Base-by-base conservation (phyloP, 371 early-diverging fungal genomes). In the Funneliformis caledonium region DNA sequence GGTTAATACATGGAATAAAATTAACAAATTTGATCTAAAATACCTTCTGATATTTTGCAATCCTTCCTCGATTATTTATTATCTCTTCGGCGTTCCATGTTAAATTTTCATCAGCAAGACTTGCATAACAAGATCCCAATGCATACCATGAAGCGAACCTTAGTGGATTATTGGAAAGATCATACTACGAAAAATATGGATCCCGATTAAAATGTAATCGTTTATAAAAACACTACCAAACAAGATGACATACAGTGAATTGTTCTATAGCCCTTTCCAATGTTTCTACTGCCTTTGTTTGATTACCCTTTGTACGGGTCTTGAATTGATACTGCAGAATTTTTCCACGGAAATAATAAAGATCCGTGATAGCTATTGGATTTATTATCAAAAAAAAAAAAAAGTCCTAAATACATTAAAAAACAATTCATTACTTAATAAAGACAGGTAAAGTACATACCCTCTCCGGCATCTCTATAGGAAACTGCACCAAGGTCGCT, bases 11-110 rank as follows among this genome's bases (percentile, higher is more conserved):
- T 26, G 26, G 10, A n/a, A 83, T 0, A 85, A 76, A 56, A 84
- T 82, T 22, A 26, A 26, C 0, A 26, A 26, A 26, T 82, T 82
- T 19, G 74, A 78, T 47, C 80, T 82, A 4, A 84, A 83, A 80
- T 12, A 90, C 91, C 84, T 81, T 87, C 83, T 94, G 95, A 77
- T 88, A 89, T 50, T 86, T 87, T 1, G 87, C 85, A 22, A 94
- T 92, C 11, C 87, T 80, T 4, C 81, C 81, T 42, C 84, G 86
- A 68, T 89, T 88, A 1, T 83, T 83, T 26, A 77, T 82, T 67
- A 94, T 91, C 56, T 92, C 90, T 10, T 83, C 82, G 0, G 95
- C 93, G 81, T 88, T 93, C 88, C 92, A 92, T 9, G 87, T 86
- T 56, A 94, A 79, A 47, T 89, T 88, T 81, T 93, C 94, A 59